phyloP scores from a whole-genome alignment of 2,329 filamentous ascomycete genomes.

The Hymenoscyphus salicellus region DNA sequence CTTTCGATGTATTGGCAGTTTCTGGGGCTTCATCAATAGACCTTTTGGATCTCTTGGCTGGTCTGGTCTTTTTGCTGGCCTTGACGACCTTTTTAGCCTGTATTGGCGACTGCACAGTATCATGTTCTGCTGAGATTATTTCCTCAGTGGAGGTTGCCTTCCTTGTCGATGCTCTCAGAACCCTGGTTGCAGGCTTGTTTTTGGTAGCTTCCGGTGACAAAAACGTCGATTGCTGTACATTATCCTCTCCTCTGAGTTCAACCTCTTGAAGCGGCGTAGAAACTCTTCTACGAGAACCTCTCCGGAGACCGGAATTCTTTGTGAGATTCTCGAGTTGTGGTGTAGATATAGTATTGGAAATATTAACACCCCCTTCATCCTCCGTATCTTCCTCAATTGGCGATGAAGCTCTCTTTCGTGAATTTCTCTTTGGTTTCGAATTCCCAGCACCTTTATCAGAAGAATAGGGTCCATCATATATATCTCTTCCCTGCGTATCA shows the following conservation, averaged over 20 bases:
- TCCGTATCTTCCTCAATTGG: neutral
- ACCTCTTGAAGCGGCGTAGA: neutral
- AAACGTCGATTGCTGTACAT: neutral
- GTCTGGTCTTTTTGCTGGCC: neutral
- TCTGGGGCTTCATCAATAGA: neutral
- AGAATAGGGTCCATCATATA: constrained; percentile 1
- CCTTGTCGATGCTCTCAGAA: neutral
- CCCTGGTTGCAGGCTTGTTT: neutral
- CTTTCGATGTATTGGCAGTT: neutral
- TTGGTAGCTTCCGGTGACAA: neutral
- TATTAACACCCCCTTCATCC: neutral
- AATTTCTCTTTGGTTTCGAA: neutral
- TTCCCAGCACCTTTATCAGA: constrained; percentile 1
- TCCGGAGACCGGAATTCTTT: neutral
- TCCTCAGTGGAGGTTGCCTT: neutral
- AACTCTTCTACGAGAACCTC: neutral
- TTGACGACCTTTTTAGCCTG: neutral
- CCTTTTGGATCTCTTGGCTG: neutral
- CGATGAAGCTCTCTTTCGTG: neutral
- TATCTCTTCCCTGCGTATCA: constrained; percentile 1
- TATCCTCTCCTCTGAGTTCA: neutral
- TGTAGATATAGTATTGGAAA: neutral
- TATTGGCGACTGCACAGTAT: neutral
- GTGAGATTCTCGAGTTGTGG: neutral
- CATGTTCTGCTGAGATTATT: neutral